Evolutionary conservation across 2,329 filamentous ascomycete species (phyloP), one percentile per base, ranked within the genome.

Genomic region (Diplodia sapinea): DNA sequence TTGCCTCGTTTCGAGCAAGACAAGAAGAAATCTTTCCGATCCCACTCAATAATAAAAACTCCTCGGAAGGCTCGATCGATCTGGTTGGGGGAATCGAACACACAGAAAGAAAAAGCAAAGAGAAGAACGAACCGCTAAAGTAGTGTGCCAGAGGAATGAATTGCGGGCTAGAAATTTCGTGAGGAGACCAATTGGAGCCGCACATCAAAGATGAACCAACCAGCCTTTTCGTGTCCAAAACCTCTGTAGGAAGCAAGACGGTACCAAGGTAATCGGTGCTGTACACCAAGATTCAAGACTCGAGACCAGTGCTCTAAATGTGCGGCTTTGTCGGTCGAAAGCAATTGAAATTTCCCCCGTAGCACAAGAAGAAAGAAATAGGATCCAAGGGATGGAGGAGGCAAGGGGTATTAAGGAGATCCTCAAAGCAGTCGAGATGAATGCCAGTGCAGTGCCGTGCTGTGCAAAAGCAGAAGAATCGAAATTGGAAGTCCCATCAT

Each of bases 331-430:
- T 29, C 15, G 4, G 62, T 33, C 36, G 4, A 9, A 23, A 6
- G 40, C 17, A 13, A 33, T 33, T 20, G 20, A 43, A 13, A n/a
- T 13, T 7, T 47, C 20, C 9, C 15, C 33, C n/a, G n/a, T 43
- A 38, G 15, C 26, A 33, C 29, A 52, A 20, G 23, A 15, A 15
- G n/a, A 31, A 31, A 65, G 47, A 8, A 13, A 65, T 13, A 40
- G 5, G 20, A 59, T 13, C 36, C 23, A 65, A 65, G 36, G 50
- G 50, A 49, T 43, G 33, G 52, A 65, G 50, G n/a, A 65, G 23
- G 62, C 49, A 65, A 65, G 62, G 52, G 38, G 62, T 31, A 65
- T 54, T 54, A 55, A 65, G 62, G 36, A 51, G 31, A 55, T 43
- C 54, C 38, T 38, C 54, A 23, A 38, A n/a, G 49, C 23, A 55